Evolutionary conservation across 1,284 basidiomycete genomes (phyloP), one percentile per base, ranked within the genome.

Genomic region (Cryptococcus sp.): DNA sequence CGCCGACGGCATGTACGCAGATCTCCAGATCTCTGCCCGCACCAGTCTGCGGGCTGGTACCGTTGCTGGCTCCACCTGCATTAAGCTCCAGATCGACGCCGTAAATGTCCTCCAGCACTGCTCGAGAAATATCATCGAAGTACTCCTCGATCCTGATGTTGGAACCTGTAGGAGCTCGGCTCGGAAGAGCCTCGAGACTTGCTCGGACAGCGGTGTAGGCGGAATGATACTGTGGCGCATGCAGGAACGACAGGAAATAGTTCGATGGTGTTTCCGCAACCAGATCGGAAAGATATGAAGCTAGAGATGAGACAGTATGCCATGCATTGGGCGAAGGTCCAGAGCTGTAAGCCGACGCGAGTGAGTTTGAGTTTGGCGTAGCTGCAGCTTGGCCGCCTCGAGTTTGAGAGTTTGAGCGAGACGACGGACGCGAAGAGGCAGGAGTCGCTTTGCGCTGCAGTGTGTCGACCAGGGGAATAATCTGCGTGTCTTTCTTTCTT

Each of bases 381-480:
- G 22, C 31, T 22, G 48, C 31, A 17, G 48, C 39, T 5, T 35
- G 31, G 11, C n/a, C 25, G 19, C 35, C 17, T 13, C 48, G 48
- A 23, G 17, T 38, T 16, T 22, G 22, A 5, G 57, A 59, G 3
- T 10, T 40, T 19, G 54, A 42, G 17, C 61, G 56, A 27, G 71
- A 61, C 5, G 61, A 56, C 2, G 66, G 47, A 5, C 61, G 41
- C 11, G 60, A 61, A 16, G 52, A 27, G 11, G 39, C 20, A 19
- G 60, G 56, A n/a, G 62, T 49, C 0, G 65, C 19, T 35, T 66
- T 56, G 3, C 74, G 64, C 60, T 76, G 70, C 38, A 75, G 55
- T 1, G 72, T 74, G 47, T 77, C 74, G 22, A 75, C 70, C 5
- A 75, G 44, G 0, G 72, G 69, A 15, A 75, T 65, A 0, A 65